Base-by-base conservation (phyloP, 2,329 filamentous ascomycete genomes). In the Daldinia sp. region DNA sequence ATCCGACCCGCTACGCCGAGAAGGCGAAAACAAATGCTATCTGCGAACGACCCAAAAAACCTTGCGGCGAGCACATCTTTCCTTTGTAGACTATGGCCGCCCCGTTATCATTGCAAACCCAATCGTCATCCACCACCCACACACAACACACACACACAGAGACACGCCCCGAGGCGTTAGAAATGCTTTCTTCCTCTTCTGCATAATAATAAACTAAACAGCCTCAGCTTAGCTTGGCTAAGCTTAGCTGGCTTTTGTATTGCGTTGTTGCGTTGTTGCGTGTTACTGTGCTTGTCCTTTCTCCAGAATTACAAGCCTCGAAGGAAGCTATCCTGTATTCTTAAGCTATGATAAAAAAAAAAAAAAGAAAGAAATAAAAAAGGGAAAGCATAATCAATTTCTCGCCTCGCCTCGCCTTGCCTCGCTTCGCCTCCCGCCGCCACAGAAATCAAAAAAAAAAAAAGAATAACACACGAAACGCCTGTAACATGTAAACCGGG, bases 401-500 rank as follows among this genome's bases (percentile, higher is more conserved):
- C 57, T 66, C 57, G 59, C 56, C 64, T 64, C 58, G 47, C 51
- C 21, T 35, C 32, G 32, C n/a, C n/a, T n/a, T n/a, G n/a, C n/a
- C n/a, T n/a, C n/a, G n/a, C n/a, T n/a, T n/a, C n/a, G n/a, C 32
- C 21, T 45, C 39, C 51, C 35, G 23, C 37, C 48, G 34, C 51
- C 61, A 23, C 21, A 13, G 6, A 7, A 7, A 30, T 2, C 3
- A 41, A 21, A 15, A 45, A 13, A 27, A 39, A 37, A n/a, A 17
- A 37, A 37, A 49, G 45, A 57, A 52, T 51, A 45, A 53, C 39
- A 67, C 51, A 51, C 25, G 21, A 58, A 68, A 68, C 58, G 60
- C 59, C 63, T 48, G 39, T 63, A 43, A 66, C 51, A 66, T 65
- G 59, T 60, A 64, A 41, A 66, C 55, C 45, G 56, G 66, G 63